Evolutionary conservation across 2,329 filamentous ascomycete genomes (phyloP).

Genomic region (Pseudocercospora fijiensis): DNA sequence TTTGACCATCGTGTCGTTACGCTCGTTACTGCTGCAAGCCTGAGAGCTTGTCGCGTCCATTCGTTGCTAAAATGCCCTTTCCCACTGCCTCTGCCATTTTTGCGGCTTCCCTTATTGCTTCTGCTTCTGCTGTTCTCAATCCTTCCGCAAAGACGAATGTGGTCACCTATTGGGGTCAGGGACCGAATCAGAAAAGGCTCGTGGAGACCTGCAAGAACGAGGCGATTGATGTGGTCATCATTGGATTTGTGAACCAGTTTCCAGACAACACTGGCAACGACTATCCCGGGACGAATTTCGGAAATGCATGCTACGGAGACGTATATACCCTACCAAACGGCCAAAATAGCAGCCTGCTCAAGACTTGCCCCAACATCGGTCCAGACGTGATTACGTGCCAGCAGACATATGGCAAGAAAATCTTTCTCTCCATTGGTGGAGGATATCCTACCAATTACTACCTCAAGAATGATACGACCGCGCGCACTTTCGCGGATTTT

Average conservation of each 20-base stretch:
- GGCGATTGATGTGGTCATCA: constrained; percentile 56
- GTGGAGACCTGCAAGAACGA: constrained; percentile 49
- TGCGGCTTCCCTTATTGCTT: constrained; percentile 26
- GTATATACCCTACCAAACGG: constrained; percentile 22
- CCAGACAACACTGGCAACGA: constrained; percentile 47
- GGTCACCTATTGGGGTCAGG: constrained; percentile 59
- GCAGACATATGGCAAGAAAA: constrained; percentile 44
- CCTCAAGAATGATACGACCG: constrained; percentile 44
- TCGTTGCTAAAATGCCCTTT: constrained; percentile 20
- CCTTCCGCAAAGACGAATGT: constrained; percentile 49
- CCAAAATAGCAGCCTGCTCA: constrained; percentile 11
- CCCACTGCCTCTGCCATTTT: constrained; percentile 7
- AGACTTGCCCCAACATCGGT: constrained; percentile 34
- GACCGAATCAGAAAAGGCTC: constrained; percentile 49
- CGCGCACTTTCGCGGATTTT: constrained; percentile 45
- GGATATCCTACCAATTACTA: constrained; percentile 44
- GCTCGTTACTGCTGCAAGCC: constrained; percentile 2
- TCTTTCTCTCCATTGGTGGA: constrained; percentile 50
- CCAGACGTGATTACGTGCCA: constrained; percentile 49
- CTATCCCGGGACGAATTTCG: constrained; percentile 57
- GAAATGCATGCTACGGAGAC: constrained; percentile 20
- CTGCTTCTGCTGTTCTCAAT: constrained; percentile 45
- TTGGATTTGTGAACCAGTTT: constrained; percentile 57
- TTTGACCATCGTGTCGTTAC: constrained; percentile 1
- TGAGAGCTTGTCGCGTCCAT: constrained; percentile 15